These are phyloP conservation scores for Apophysomyces elegans DNA, from an alignment of 371 early-diverging fungal genomes.

Conservation along the genomic window DNA sequence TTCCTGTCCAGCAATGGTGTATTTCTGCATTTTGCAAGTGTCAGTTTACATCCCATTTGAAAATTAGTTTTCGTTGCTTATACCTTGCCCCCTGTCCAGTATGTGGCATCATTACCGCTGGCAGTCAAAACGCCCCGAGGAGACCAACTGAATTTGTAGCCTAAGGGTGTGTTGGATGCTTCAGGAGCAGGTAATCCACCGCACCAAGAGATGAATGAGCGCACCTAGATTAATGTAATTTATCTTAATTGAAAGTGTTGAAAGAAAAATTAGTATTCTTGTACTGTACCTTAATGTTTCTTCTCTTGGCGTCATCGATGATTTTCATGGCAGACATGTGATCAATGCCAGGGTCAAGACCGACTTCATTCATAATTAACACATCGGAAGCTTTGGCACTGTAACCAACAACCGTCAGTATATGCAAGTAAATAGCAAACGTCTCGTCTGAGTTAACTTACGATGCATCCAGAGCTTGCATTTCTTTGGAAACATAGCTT, in stretches of 20 bases:
- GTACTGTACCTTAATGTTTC: constrained; percentile 62
- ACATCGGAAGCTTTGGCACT: constrained; percentile 86
- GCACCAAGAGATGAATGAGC: constrained; percentile 87
- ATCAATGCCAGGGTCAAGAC: constrained; percentile 98
- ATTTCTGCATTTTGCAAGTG: constrained; percentile 18
- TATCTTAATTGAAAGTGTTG: constrained; percentile 7
- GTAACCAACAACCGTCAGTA: neutral
- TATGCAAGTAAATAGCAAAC: constrained; percentile 9
- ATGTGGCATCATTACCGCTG: constrained; percentile 82
- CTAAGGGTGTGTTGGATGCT: constrained; percentile 83
- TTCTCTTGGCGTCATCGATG: constrained; percentile 81
- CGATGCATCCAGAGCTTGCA: constrained; percentile 75
- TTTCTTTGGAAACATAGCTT: constrained; percentile 92
- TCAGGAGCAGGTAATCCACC: constrained; percentile 93
- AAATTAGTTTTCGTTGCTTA: neutral
- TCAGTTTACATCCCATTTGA: neutral
- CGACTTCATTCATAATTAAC: constrained; percentile 95
- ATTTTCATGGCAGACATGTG: constrained; percentile 97
- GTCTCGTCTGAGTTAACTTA: constrained; percentile 31
- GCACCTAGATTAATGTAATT: constrained; percentile 45
- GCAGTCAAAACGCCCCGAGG: constrained; percentile 88
- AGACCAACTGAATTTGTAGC: constrained; percentile 93
- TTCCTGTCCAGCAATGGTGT: constrained; percentile 73
- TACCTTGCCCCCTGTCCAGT: constrained; percentile 73
- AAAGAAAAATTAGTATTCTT: constrained; percentile 11